Evolutionary conservation across 148 eudicot genomes (phyloP).

Genomic region (Gaultheria prostrata): DNA sequence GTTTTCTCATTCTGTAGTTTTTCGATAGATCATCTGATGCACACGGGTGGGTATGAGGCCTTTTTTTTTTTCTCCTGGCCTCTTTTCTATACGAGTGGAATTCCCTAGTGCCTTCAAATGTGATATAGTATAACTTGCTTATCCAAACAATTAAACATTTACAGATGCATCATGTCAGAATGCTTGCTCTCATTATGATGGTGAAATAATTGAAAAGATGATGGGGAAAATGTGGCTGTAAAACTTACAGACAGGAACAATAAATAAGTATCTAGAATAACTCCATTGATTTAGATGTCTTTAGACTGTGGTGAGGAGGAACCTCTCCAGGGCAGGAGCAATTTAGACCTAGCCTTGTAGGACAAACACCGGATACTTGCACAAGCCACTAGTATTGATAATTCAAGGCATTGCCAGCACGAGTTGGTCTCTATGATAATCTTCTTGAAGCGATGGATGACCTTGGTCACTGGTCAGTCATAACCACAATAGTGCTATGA

Average conservation of each 20-base stretch:
- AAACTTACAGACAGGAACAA: background rate
- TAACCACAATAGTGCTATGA: background rate
- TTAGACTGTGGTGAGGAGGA: background rate
- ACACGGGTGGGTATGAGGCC: background rate
- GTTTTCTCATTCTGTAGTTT: background rate
- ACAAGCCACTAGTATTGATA: background rate
- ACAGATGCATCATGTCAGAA: background rate
- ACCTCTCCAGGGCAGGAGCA: background rate
- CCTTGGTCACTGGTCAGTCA: background rate
- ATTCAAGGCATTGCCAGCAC: background rate
- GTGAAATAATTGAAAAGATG: background rate
- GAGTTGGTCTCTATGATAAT: background rate
- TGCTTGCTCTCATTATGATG: background rate
- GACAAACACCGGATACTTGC: background rate
- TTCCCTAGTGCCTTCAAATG: background rate
- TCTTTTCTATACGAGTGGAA: background rate
- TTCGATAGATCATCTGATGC: background rate
- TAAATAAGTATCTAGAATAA: background rate
- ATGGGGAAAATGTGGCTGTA: background rate
- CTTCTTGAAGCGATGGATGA: background rate
- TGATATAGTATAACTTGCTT: background rate
- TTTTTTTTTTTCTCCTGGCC: background rate
- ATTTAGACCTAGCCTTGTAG: background rate
- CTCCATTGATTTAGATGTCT: background rate
- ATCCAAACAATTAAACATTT: background rate